Evolutionary conservation across 2,329 filamentous ascomycete genomes (phyloP), one percentile per base, ranked within the genome.

Genomic region (Atkinsonella texensis): DNA sequence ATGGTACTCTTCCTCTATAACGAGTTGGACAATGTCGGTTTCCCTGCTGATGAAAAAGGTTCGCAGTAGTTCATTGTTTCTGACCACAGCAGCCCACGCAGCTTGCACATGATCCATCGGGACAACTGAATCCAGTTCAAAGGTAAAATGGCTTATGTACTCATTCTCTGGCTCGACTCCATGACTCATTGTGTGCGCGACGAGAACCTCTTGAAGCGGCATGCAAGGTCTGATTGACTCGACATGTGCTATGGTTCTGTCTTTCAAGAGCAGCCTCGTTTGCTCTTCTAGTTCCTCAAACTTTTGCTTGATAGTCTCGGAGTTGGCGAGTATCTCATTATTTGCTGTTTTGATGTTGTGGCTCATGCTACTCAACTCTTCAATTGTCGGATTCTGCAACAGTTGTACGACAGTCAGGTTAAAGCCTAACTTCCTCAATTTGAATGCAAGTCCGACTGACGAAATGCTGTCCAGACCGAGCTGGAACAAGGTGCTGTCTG

Each of bases 401-500:
- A 70, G 57, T n/a, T 55, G 57, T n/a, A 65, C 60, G 7, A 69
- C 64, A 15, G 59, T 61, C 23, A 60, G 59, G 13, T 60, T 57
- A 20, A 65, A 68, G 1, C 67, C 67, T 5, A 63, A 56, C 35
- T 61, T 62, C 32, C 59, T 58, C 9, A 70, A 56, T 44, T 60
- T 62, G 40, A 66, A 60, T 1, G 65, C 63, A n/a, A 70, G 54
- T 31, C 61, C 63, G 31, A 70, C 68, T 13, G 63, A 64, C 42
- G 59, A 64, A 6, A 70, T 55, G 54, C 67, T 69, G 53, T 70
- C 68, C 33, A 70, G 51, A 0, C 67, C 67, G 15, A 69, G 57
- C 48, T 65, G 62, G 43, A 69, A 69, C 13, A 69, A 12, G n/a
- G 50, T 49, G 10, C 39, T 54, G 12, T 28, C 46, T 3, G 50